phyloP scores from a whole-genome alignment of 768 basidiomycete species.

The Panus rudis region DNA sequence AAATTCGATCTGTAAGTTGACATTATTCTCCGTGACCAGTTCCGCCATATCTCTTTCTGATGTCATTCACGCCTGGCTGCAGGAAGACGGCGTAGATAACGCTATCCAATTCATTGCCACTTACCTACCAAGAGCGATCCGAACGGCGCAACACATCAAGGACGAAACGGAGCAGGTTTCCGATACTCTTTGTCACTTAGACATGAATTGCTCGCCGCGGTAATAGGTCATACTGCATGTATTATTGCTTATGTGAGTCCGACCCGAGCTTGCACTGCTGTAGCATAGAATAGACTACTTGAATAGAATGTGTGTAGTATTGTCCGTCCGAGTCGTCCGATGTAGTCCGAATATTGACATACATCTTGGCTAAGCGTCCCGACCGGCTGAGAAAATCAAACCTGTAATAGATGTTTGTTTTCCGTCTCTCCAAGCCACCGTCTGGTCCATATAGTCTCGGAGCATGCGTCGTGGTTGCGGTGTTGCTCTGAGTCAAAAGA shows the following conservation, averaged over 20 bases:
- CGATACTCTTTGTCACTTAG: background rate
- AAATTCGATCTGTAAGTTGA: constrained; percentile 32
- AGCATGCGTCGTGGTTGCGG: too few species aligned
- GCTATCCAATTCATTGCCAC: constrained; percentile 51
- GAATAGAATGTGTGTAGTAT: too few species aligned
- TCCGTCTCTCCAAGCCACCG: too few species aligned
- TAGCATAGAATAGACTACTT: too few species aligned
- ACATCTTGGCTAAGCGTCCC: too few species aligned
- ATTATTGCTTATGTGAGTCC: background rate
- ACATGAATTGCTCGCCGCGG: background rate
- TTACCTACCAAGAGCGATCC: constrained; percentile 37
- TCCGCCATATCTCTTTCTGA: constrained; percentile 2
- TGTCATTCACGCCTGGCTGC: background rate
- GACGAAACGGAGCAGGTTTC: constrained; percentile 9
- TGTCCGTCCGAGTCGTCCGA: too few species aligned
- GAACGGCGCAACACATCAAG: constrained; percentile 14
- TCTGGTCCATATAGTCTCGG: too few species aligned
- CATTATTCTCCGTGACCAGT: background rate
- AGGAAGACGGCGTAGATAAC: constrained; percentile 55
- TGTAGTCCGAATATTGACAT: too few species aligned
- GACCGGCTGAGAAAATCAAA: too few species aligned
- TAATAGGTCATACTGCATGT: background rate
- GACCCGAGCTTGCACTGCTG: too few species aligned
- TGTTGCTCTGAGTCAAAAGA: too few species aligned
- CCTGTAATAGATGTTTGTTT: too few species aligned